Evolutionary conservation across 176 grass and related monocot genomes (phyloP).

Genomic region (Olyra latifolia): DNA sequence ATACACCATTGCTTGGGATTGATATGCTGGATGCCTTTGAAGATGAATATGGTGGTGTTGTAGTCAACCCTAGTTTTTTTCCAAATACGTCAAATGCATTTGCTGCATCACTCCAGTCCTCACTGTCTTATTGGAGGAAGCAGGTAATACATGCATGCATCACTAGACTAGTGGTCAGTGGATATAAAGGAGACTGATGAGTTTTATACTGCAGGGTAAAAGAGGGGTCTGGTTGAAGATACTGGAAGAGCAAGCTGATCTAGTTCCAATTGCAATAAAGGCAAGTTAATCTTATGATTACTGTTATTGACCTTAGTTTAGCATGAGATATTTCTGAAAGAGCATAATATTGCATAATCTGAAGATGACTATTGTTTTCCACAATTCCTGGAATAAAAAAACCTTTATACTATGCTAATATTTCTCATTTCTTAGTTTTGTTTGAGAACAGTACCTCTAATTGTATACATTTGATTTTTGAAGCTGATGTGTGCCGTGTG

Average conservation of each 20-base stretch:
- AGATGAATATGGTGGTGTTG: slow-evolving; percentile 70
- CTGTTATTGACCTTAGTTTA: slow-evolving; percentile 2
- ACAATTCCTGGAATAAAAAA: not conserved
- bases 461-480: not conserved
- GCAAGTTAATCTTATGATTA: slow-evolving; percentile 28
- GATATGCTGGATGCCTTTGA: slow-evolving; percentile 57
- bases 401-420: not conserved
- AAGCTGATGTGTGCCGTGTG: not conserved
- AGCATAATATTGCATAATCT: not conserved
- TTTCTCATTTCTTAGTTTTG: not conserved
- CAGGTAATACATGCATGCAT: slow-evolving; percentile 30
- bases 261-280: slow-evolving; percentile 64
- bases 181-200: slow-evolving; percentile 16
- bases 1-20: slow-evolving; percentile 35
- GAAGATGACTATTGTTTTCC: not conserved
- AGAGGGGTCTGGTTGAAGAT: slow-evolving; percentile 66
- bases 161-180: not conserved
- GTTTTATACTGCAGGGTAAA: slow-evolving; percentile 50
- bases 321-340: not conserved
- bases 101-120: slow-evolving; percentile 49
- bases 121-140: slow-evolving; percentile 54
- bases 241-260: slow-evolving; percentile 57
- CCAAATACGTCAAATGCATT: slow-evolving; percentile 56
- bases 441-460: not conserved
- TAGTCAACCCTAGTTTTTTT: slow-evolving; percentile 50